Evolutionary conservation across 2,329 filamentous ascomycete genomes (phyloP).

Genomic region (Colletotrichum acutatum): DNA sequence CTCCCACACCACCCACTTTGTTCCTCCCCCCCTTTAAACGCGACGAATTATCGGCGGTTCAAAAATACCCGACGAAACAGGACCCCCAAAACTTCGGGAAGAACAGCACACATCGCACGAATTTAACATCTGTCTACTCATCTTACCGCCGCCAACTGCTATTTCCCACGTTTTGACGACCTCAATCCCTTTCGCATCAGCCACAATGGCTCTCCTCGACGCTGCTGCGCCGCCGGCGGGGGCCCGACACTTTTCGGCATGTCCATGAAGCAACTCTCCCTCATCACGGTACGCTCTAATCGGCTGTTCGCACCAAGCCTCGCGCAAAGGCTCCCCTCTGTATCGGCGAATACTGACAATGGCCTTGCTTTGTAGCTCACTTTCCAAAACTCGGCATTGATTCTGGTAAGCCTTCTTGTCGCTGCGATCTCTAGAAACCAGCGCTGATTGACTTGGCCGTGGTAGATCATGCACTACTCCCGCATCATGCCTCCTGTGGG

Average conservation of each 20-base stretch:
- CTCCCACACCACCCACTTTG: not conserved
- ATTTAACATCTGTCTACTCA: not conserved
- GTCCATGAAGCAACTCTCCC: conserved; percentile 75
- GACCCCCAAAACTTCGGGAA: not conserved
- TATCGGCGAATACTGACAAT: conserved; percentile 26
- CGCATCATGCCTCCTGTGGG: conserved; percentile 87
- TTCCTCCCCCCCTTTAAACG: not conserved
- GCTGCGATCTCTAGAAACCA: not conserved
- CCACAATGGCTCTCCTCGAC: conserved; percentile 56
- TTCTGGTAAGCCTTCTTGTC: conserved; percentile 62
- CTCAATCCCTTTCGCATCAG: conserved; percentile 1
- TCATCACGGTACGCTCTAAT: conserved; percentile 48
- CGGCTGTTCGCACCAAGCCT: not conserved
- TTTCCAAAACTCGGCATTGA: conserved; percentile 80
- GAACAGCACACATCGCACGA: not conserved
- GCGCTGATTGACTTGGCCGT: conserved; percentile 25
- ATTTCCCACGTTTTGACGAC: conserved; percentile 3
- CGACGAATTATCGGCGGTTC: conserved; percentile 21
- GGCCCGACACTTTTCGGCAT: conserved; percentile 65
- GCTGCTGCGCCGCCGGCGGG: conserved; percentile 48
- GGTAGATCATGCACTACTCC: conserved; percentile 91
- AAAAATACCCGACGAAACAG: conserved; percentile 20
- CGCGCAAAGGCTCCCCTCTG: not conserved
- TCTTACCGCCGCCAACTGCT: not conserved
- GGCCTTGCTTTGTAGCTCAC: conserved; percentile 67